Evolutionary conservation across 2,329 filamentous ascomycete species (phyloP), one percentile per base, ranked within the genome.

Genomic region (Fusarium nurragi): DNA sequence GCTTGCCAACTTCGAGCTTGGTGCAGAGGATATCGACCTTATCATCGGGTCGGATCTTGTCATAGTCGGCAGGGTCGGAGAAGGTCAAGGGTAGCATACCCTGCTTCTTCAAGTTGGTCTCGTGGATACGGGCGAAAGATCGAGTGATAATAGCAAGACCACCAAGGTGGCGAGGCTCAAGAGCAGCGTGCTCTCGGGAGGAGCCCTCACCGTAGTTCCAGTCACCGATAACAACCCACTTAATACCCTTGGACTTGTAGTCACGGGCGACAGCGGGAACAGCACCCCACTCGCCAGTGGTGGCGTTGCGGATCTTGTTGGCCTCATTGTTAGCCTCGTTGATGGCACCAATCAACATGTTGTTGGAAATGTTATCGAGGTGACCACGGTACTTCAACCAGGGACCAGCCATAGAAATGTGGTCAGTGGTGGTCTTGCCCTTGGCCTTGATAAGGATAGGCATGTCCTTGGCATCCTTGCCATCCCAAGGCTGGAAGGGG

Each of bases 91-190:
- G 95, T 83, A 99, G 91, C 94, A 99, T 97, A 83, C 95, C 95
- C 88, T 99, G 95, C 90, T 99, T 99, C 92, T 99, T 99, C 85
- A 99, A 83, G 88, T 99, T 99, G 85, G 95, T 99, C 87, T 99
- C 95, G 87, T 99, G 95, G 77, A 99, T 99, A 91, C 95, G 95
- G 76, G 95, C 95, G 78, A 99, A 99, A 68, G 88, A 92, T 77
- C 93, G 90, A 77, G 91, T 94, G 78, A 99, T 96, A 84, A 99
- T 97, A 76, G 94, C 95, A 75, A 97, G 88, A 80, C 94, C 95
- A 76, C 95, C 95, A 69, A 99, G 90, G 84, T 98, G 94, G 78
- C 95, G 90, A 77, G 95, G 95, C 86, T 99, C 94, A 64, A 99
- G 89, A 80, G 95, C 95, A 73, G 95, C 95, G 79, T 99, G 95